A percentile compares a stretch with the other conserved stretches of the same genome.
These are phyloP conservation scores for Torulaspora globosa DNA, from an alignment of 1,139 yeast genomes.

Conservation along the genomic window DNA sequence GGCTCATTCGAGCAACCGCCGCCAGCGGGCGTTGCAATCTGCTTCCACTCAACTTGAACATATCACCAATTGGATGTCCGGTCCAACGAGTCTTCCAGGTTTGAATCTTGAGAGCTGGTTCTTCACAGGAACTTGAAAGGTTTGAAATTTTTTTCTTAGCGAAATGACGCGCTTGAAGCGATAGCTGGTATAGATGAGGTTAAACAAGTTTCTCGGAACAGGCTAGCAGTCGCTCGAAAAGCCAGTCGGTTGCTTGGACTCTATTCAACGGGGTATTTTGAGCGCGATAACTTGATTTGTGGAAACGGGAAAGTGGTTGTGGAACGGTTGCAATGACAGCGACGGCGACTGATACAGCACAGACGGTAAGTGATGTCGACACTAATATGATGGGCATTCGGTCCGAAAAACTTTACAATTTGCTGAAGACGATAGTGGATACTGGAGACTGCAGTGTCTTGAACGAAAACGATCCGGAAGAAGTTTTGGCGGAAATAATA, in stretches of 20 bases:
- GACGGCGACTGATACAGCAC: slow-evolving; percentile 3
- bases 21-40: slow-evolving; percentile 7
- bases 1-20: slow-evolving; percentile 5
- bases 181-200: neutral
- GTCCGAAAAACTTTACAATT: slow-evolving; percentile 22
- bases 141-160: neutral
- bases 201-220: neutral
- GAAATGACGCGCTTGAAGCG: slow-evolving; percentile 4
- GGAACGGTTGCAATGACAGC: slow-evolving; percentile 8
- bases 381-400: slow-evolving; percentile 35
- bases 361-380: slow-evolving; percentile 27
- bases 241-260: neutral
- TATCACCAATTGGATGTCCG: neutral
- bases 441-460: slow-evolving; percentile 18
- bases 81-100: neutral
- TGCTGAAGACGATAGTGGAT: slow-evolving; percentile 21
- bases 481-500: slow-evolving; percentile 23
- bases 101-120: neutral
- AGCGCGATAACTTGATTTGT: neutral
- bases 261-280: neutral
- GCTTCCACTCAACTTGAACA: slow-evolving; percentile 4
- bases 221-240: neutral
- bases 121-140: neutral
- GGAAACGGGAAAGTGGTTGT: neutral
- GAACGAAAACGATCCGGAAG: slow-evolving; percentile 13